A percentile compares a stretch with the other conserved stretches of the same genome.
These are phyloP conservation scores for Ceratobasidium sp. DNA, from an alignment of 1,284 basidiomycete genomes.

Conservation along the genomic window DNA sequence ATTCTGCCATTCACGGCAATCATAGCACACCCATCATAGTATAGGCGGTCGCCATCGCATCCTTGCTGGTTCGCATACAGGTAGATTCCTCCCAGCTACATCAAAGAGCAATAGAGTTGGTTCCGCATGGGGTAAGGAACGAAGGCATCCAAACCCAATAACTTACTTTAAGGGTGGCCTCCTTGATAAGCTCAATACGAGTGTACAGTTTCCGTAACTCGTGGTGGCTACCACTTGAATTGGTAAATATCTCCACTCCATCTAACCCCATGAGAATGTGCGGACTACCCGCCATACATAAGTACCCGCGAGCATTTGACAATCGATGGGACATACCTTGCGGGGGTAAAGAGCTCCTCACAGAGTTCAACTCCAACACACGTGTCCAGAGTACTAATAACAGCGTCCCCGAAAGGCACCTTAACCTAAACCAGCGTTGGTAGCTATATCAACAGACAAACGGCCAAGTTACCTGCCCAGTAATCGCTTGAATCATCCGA, in stretches of 20 bases:
- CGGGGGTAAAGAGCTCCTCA: constrained; percentile 97
- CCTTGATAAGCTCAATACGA: constrained; percentile 94
- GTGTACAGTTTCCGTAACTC: constrained; percentile 94
- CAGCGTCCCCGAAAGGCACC: constrained; percentile 96
- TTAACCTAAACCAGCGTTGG: constrained; percentile 63
- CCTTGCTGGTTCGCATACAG: constrained; percentile 99
- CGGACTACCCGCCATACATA: constrained; percentile 65
- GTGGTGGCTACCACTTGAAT: constrained; percentile 97
- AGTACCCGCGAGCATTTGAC: constrained; percentile 19
- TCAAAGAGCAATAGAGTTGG: constrained; percentile 2
- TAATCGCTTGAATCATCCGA: constrained; percentile 84
- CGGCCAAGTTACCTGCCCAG: constrained; percentile 75
- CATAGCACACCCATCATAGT: constrained; percentile 97
- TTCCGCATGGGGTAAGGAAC: constrained; percentile 18
- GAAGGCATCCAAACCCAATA: background rate
- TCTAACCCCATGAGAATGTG: constrained; percentile 97
- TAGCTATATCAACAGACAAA: background rate
- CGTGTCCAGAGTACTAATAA: constrained; percentile 92
- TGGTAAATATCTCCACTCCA: constrained; percentile 98
- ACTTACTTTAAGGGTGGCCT: constrained; percentile 90
- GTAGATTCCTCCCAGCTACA: constrained; percentile 92
- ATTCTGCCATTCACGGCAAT: constrained; percentile 94
- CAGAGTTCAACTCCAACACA: constrained; percentile 97
- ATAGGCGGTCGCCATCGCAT: constrained; percentile 96
- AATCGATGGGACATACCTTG: constrained; percentile 67